Evolutionary conservation across 2,329 filamentous ascomycete species (phyloP), one percentile per base, ranked within the genome.

Genomic region (Tolypocladium cylindrosporum): DNA sequence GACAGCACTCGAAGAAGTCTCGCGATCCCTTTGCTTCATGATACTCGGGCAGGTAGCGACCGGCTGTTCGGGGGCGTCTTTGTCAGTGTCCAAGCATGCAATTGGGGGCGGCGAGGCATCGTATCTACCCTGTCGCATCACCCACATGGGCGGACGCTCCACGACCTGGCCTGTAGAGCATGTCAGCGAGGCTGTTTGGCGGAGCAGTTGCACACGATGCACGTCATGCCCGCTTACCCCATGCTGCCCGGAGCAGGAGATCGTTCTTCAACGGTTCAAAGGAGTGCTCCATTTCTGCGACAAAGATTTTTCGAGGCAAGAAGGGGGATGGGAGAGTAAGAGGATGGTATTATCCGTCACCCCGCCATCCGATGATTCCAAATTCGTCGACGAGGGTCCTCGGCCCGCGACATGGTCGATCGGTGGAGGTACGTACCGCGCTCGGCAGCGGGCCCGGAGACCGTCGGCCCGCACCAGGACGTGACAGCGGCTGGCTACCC

Each of bases 1-100:
- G 91, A 74, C 94, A 99, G 82, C 93, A 97, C 76, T 91, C 91
- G 79, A 99, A 99, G 77, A 99, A 99, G 77, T 99, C 94, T 63
- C 88, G 85, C 57, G 76, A 81, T 65, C 88, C 93, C 77, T 99
- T 99, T 60, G 89, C 93, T 77, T 96, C 84, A 72, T 99, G 94
- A 74, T 99, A 99, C 74, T 99, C 94, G 62, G 93, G 94, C 27
- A 99, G 89, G 73, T 99, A 99, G 67, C 94, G 89, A 60, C 94
- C 94, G 69, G 94, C 94, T 96, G 64, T 57, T 58, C 45, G 53
- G 37, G 27, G 4, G 24, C 48, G 27, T 2, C 19, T 34, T 43
- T 42, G 40, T 57, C 56, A 52, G 43, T 24, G 16, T 27, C 37
- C 31, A 24, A 4, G 9, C 1, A 31, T 19, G 16, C 21, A 8